These are phyloP conservation scores for Microthlaspi erraticum DNA, from an alignment of 345 rosid genomes.

Conservation along the genomic window DNA sequence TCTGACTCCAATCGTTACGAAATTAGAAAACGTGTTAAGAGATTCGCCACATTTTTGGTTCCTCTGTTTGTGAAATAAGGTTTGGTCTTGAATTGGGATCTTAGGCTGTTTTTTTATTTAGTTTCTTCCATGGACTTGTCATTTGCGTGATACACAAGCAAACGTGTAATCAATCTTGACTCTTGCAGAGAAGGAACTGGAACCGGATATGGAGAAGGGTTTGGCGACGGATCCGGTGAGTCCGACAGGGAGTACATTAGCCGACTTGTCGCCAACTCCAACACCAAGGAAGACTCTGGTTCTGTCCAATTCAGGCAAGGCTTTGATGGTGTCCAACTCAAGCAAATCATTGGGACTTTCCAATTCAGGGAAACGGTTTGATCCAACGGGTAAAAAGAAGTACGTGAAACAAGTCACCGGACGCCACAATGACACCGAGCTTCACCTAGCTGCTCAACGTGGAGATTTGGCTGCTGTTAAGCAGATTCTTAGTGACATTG, in stretches of 20 bases:
- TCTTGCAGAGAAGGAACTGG: conserved; percentile 40
- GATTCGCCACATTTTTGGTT: conserved; percentile 14
- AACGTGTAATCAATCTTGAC: conserved; percentile 25
- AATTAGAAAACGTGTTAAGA: not conserved
- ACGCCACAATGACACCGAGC: conserved; percentile 92
- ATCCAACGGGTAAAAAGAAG: conserved; percentile 71
- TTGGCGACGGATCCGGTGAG: conserved; percentile 32
- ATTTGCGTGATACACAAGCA: conserved; percentile 29
- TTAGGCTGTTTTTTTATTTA: not conserved
- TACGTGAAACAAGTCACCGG: conserved; percentile 97
- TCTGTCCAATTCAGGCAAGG: conserved; percentile 66
- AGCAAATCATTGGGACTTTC: conserved; percentile 64
- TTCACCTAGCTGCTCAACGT: conserved; percentile 86
- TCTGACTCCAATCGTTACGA: not conserved
- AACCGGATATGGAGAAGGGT: conserved; percentile 44
- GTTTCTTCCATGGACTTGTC: not conserved
- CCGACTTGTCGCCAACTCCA: conserved; percentile 47
- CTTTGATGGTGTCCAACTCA: conserved; percentile 66
- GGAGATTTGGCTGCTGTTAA: conserved; percentile 70
- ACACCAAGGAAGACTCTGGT: conserved; percentile 61
- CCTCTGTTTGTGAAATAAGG: conserved; percentile 12
- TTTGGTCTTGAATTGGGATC: conserved; percentile 23
- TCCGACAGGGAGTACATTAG: conserved; percentile 40
- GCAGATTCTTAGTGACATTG: conserved; percentile 76
- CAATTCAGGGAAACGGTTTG: conserved; percentile 76